Evolutionary conservation across 2,329 filamentous ascomycete genomes (phyloP).

Genomic region (Calonectria pteridis): DNA sequence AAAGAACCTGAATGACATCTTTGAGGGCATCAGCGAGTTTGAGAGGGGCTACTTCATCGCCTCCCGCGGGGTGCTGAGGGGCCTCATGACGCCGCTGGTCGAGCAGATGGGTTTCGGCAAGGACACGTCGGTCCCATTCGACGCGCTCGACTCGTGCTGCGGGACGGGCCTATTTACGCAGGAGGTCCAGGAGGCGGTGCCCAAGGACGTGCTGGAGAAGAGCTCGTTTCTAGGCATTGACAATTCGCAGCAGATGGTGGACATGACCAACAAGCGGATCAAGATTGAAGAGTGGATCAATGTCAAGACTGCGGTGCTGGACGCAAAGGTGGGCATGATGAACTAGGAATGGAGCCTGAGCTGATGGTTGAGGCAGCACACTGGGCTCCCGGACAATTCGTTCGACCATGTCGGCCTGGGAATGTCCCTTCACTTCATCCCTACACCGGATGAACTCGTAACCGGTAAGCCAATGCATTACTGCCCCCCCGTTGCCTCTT

Average conservation of each 20-base stretch:
- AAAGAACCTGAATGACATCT: conserved; percentile 30
- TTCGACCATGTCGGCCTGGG: conserved; percentile 61
- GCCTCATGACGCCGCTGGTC: conserved; percentile 37
- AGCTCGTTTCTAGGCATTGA: conserved; percentile 66
- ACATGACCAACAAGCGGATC: conserved; percentile 54
- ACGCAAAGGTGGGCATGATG: conserved; percentile 58
- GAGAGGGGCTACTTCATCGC: conserved; percentile 2
- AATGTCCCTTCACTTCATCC: conserved; percentile 62
- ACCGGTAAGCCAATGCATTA: conserved; percentile 37
- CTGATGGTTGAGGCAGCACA: conserved; percentile 48
- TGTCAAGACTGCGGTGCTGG: conserved; percentile 55
- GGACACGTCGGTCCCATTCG: conserved; percentile 46
- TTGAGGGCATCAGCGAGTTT: conserved; percentile 26
- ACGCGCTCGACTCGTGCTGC: conserved; percentile 66
- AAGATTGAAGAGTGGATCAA: conserved; percentile 60
- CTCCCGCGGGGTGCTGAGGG: conserved; percentile 34
- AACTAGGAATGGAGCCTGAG: not conserved
- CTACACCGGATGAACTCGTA: conserved; percentile 52
- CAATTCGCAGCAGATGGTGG: conserved; percentile 57
- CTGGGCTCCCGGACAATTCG: conserved; percentile 51
- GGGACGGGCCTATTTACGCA: conserved; percentile 64
- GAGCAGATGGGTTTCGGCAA: conserved; percentile 42
- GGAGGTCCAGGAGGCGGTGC: conserved; percentile 56
- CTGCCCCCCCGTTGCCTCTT: not conserved
- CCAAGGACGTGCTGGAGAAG: conserved; percentile 51